Evolutionary conservation across 331 rosid genomes (phyloP).

Genomic region (Rhamnella rubrinervis): DNA sequence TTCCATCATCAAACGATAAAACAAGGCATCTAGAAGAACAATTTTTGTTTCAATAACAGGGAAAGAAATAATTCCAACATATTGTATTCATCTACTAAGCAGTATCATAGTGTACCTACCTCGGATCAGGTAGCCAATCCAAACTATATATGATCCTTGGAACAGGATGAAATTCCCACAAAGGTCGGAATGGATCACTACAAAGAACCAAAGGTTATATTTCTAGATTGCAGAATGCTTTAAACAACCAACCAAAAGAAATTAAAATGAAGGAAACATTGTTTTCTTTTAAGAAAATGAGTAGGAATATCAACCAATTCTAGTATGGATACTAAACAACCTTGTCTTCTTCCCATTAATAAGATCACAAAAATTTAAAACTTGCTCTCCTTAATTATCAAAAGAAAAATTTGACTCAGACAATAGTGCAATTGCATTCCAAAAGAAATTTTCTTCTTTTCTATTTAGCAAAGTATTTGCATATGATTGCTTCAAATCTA

Average conservation of each 20-base stretch:
- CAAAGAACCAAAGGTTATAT: conserved; percentile 23
- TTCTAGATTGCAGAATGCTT: conserved; percentile 19
- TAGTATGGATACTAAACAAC: no score
- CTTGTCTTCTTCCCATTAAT: no score
- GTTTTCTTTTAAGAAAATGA: not conserved
- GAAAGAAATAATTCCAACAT: conserved; percentile 2
- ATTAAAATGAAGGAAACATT: not conserved
- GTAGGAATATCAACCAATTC: no score
- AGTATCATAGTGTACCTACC: conserved; percentile 62
- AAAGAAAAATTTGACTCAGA: no score
- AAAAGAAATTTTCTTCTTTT: no score
- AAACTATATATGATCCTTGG: conserved; percentile 72
- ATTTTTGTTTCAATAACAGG: conserved; percentile 12
- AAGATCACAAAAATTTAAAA: no score
- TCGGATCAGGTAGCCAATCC: conserved; percentile 82
- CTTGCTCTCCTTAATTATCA: no score
- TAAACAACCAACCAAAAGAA: not conserved
- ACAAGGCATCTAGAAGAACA: conserved; percentile 65
- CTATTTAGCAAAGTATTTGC: no score
- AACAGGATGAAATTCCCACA: conserved; percentile 67
- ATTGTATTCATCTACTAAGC: not conserved
- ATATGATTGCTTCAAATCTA: no score
- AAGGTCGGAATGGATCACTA: conserved; percentile 88
- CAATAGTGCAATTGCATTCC: no score
- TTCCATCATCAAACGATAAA: conserved; percentile 88